A percentile compares a stretch with the other conserved stretches of the same genome.
Conservation (phyloP, 2,329 filamentous ascomycete genomes). For the Rosellinia necatrix region DNA sequence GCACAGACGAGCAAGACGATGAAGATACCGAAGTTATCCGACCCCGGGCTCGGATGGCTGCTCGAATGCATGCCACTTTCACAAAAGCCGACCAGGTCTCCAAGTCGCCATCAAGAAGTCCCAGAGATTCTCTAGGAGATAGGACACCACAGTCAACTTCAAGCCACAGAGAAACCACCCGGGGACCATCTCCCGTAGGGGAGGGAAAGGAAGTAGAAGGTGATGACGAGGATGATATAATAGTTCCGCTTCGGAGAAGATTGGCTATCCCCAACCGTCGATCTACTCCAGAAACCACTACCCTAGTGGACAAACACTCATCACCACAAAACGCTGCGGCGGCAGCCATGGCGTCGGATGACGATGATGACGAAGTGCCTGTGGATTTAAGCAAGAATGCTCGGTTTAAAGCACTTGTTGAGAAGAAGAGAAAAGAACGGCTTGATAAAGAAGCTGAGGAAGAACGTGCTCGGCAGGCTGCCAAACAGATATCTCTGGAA, state of each 20-base stretch:
- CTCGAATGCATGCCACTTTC: slow-evolving; percentile 39
- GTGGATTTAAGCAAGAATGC: slow-evolving; percentile 51
- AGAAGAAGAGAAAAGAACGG: slow-evolving; percentile 73
- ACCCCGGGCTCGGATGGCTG: slow-evolving; percentile 45
- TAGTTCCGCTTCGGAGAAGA: slow-evolving; percentile 32
- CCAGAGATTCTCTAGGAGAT: slow-evolving; percentile 7
- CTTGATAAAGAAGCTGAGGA: slow-evolving; percentile 67
- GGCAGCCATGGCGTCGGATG: slow-evolving; percentile 39
- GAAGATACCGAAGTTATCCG: slow-evolving; percentile 47
- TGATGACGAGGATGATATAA: slow-evolving; percentile 37
- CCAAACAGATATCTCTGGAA: slow-evolving; percentile 46
- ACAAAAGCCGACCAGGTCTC: slow-evolving; percentile 14
- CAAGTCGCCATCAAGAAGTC: slow-evolving; percentile 7
- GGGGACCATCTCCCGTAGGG: not conserved
- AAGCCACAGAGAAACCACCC: slow-evolving; percentile 21
- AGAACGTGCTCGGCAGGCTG: slow-evolving; percentile 48
- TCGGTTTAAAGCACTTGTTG: slow-evolving; percentile 73
- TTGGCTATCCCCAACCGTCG: slow-evolving; percentile 31
- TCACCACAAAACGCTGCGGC: slow-evolving; percentile 46
- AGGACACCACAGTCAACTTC: slow-evolving; percentile 7
- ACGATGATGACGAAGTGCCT: slow-evolving; percentile 53
- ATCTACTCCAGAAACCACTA: slow-evolving; percentile 36
- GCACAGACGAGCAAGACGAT: slow-evolving; percentile 45
- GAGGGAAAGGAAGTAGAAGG: too few relatives aligned
- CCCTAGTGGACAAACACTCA: slow-evolving; percentile 40